Percentiles rank a stretch among this genome's conserved stretches.
These are phyloP conservation scores for Berberis vulgaris DNA, from an alignment of 164 flowering plant genomes.

Conservation along the genomic window DNA sequence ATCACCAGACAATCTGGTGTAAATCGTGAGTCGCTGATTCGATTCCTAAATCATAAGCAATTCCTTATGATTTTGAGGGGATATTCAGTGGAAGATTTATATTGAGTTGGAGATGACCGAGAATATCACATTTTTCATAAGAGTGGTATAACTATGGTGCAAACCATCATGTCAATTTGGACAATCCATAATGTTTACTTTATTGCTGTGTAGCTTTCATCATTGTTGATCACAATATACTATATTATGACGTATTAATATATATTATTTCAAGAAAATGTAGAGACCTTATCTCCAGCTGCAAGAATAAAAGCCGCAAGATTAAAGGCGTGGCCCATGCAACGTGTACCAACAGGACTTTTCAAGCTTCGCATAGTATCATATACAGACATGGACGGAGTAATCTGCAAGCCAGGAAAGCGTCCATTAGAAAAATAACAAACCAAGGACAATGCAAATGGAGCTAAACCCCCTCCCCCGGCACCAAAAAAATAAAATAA, in stretches of 20 bases:
- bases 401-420: slow-evolving; percentile 45
- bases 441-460: background rate
- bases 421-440: background rate
- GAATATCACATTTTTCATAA: too few species aligned
- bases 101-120: too few species aligned
- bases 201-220: too few species aligned
- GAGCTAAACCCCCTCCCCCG: background rate
- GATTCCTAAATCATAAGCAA: too few species aligned
- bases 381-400: slow-evolving; percentile 75
- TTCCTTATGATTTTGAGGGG: too few species aligned
- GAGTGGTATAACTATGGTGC: too few species aligned
- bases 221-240: too few species aligned
- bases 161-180: too few species aligned
- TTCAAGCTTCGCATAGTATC: slow-evolving; percentile 84
- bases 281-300: slow-evolving; percentile 80
- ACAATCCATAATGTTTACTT: too few species aligned
- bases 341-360: slow-evolving; percentile 74
- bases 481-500: background rate
- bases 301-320: slow-evolving; percentile 81
- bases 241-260: background rate
- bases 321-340: slow-evolving; percentile 67
- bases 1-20: too few species aligned
- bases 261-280: background rate
- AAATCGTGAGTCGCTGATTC: too few species aligned
- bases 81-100: too few species aligned